A percentile compares a stretch with the other conserved stretches of the same genome.
phyloP scores from a whole-genome alignment of 345 rosid species.

The Euphorbia tirucalli region DNA sequence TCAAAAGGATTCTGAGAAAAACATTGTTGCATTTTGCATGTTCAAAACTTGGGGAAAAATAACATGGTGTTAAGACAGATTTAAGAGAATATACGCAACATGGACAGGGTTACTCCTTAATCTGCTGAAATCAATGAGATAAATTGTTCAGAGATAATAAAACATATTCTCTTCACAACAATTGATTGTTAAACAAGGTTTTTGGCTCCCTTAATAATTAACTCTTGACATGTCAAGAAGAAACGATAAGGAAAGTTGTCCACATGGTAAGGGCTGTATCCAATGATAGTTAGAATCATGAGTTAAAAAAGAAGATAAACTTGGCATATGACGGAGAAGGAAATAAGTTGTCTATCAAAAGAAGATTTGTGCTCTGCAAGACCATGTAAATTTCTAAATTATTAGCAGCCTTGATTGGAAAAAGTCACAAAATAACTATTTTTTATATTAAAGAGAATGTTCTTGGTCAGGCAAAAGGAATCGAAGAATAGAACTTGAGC shows the following conservation, averaged over 20 bases:
- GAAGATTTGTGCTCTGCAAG: not conserved
- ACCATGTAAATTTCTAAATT: not conserved
- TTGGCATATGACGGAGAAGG: not conserved
- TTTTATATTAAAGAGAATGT: not conserved
- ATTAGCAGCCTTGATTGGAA: not conserved
- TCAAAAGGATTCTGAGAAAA: too few species aligned
- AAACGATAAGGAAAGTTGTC: not conserved
- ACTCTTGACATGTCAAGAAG: not conserved
- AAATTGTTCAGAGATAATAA: not conserved
- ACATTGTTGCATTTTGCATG: not conserved
- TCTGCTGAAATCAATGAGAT: not conserved
- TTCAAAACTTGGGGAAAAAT: not conserved
- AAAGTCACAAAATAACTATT: not conserved
- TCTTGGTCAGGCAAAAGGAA: not conserved
- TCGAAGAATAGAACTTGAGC: not conserved
- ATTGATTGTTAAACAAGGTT: too few species aligned
- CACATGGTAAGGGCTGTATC: not conserved
- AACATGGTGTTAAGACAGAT: not conserved
- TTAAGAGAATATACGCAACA: not conserved
- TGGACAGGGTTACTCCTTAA: not conserved
- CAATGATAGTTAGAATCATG: not conserved
- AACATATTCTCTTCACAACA: too few species aligned
- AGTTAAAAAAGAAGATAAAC: not conserved
- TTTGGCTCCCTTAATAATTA: not conserved
- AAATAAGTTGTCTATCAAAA: not conserved